Evolutionary conservation across 495 filamentous ascomycete genomes (phyloP).

Genomic region (Talaromyces wortmannii): DNA sequence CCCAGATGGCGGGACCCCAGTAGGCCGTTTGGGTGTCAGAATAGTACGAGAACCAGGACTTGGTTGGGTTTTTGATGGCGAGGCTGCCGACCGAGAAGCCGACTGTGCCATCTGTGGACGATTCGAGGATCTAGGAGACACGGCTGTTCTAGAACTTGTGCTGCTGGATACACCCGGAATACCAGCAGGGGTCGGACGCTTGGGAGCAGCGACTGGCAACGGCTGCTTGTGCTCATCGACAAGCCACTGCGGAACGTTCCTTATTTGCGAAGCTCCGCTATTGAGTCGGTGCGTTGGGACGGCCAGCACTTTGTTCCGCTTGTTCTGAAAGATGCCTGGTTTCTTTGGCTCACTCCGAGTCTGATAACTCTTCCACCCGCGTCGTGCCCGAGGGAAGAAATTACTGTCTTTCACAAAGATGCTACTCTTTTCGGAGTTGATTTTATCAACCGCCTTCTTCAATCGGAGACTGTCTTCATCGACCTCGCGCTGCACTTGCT

Average conservation of each 20-base stretch:
- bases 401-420: constrained; percentile 31
- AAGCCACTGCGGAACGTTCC: constrained; percentile 30
- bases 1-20: background rate
- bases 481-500: constrained; percentile 35
- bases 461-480: constrained; percentile 41
- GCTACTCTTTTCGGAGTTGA: constrained; percentile 40
- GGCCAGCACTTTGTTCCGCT: constrained; percentile 27
- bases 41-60: background rate
- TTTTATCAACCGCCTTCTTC: constrained; percentile 39
- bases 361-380: constrained; percentile 6
- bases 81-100: constrained; percentile 1
- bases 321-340: constrained; percentile 28
- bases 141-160: background rate
- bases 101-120: background rate
- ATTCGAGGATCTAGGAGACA: background rate
- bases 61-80: constrained; percentile 4
- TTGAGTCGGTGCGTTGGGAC: constrained; percentile 34
- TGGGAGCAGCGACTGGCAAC: background rate
- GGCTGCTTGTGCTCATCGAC: constrained; percentile 36
- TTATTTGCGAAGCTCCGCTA: constrained; percentile 27
- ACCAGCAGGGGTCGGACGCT: background rate
- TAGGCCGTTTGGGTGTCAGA: background rate
- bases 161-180: background rate
- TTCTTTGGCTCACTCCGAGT: constrained; percentile 16
- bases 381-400: constrained; percentile 17